Base-by-base conservation (phyloP, 1,284 basidiomycete genomes). In the Puccinia hordei region DNA sequence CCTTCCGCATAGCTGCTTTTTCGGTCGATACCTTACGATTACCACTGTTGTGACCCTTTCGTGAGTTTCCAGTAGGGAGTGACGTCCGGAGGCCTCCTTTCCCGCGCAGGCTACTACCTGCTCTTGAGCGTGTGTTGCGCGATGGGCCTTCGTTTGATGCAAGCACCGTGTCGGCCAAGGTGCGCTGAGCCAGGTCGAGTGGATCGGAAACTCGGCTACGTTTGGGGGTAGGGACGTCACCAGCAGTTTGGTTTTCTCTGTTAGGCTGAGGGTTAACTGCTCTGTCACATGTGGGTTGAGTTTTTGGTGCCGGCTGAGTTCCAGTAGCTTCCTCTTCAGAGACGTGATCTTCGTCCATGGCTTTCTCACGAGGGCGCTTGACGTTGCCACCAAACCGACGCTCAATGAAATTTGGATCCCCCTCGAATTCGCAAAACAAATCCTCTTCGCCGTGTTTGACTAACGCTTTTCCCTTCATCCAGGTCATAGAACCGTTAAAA, bases 341-440 rank as follows among this genome's bases (percentile, higher is more conserved):
- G 49, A 49, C 35, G 51, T 33, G 33, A 22, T 77, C 75, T 66
- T 77, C 75, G 24, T 69, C 65, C 46, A 53, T 35, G 5, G 63
- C 33, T 53, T 77, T 77, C 51, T 77, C 75, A 68, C 65, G 75
- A 22, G 75, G 51, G n/a, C 75, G 44, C 59, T 77, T 69, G 53
- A 65, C 75, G 24, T 69, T 66, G 13, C 75, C 75, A 57, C 75
- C 75, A 27, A 77, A 77, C 69, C 75, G 75, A 44, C 75, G 75
- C 24, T 77, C 75, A 51, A 77, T 77, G 46, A 77, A 57, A 12
- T 77, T 35, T 19, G 75, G 75, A 66, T 77, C 75, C 9, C 75
- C 75, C 44, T 77, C 75, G 15, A 68, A 66, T 22, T 68, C 75
- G 55, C 53, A 73, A 61, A 73, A 61, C 75, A 55, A 41, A 15